Evolutionary conservation across 2,329 filamentous ascomycete genomes (phyloP), one percentile per base, ranked within the genome.

Genomic region (Apiospora pterosperma): DNA sequence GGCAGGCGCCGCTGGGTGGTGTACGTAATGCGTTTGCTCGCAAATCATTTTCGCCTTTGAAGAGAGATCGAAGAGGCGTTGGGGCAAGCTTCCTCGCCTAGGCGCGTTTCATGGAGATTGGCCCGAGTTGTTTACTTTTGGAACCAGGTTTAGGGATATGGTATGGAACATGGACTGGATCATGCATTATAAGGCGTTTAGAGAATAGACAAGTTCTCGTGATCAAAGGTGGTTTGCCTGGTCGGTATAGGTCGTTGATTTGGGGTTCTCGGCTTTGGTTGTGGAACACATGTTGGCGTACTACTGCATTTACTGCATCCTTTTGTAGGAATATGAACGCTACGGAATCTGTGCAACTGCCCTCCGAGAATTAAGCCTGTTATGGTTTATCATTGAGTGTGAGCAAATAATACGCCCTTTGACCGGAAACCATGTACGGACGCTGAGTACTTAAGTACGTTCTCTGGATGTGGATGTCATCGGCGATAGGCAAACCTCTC

Each of bases 1-100:
- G 64, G 65, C 79, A 80, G 68, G 75, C 77, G 31, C 77, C 76
- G 1, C 75, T 83, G 58, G 78, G 72, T 42, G 76, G 77, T 36
- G 74, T 74, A n/a, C 75, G 78, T 52, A 82, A 77, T 72, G 84
- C 78, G 0, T 86, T 90, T 67, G 81, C 82, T 14, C 78, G 76
- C 38, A 80, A 78, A 21, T 72, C 81, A 4, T 93, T 93, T 74
- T 93, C 90, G 21, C 91, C 91, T 8, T 77, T 93, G 65, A 93
- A 93, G 79, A 85, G 85, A 73, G 88, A 92, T 61, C 84, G 85
- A 65, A 86, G 88, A 66, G 87, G 87, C 36, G 82, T 86, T 4
- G 81, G 82, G 66, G 87, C 87, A 63, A 90, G 87, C 71, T 90
- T 90, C 69, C 74, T 88, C 65, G 82, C 78, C 63, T 85, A 70